Evolutionary conservation across 148 eudicot genomes (phyloP).

Genomic region (Camellia granthamiana): DNA sequence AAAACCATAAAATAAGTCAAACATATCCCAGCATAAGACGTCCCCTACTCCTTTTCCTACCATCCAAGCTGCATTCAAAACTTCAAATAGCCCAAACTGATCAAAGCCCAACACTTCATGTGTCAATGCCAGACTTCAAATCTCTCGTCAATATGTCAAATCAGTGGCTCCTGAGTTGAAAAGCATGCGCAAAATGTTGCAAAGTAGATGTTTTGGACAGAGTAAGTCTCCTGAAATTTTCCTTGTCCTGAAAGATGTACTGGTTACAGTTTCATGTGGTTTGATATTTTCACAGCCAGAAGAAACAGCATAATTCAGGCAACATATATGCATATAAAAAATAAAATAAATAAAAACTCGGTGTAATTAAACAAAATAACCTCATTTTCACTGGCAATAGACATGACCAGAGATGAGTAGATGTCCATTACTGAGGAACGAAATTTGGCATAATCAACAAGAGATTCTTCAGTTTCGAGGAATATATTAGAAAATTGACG

Average conservation of each 20-base stretch:
- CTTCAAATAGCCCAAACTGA: too few relatives aligned
- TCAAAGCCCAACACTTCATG: too few relatives aligned
- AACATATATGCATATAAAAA: not conserved
- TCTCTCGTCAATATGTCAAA: not conserved
- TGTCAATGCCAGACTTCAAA: too few relatives aligned
- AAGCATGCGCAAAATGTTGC: too few relatives aligned
- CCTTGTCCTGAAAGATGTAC: not conserved
- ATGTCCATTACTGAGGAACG: not conserved
- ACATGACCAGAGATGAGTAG: not conserved
- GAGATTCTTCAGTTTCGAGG: constrained; percentile 1
- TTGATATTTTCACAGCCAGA: not conserved
- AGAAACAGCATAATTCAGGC: not conserved
- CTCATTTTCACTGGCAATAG: not conserved
- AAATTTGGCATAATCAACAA: not conserved
- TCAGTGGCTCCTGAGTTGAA: too few relatives aligned
- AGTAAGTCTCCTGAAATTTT: not conserved
- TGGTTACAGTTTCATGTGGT: not conserved
- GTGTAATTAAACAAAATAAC: not conserved
- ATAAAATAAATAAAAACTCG: not conserved
- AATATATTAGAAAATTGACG: not conserved
- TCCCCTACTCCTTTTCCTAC: too few relatives aligned
- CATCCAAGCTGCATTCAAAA: too few relatives aligned
- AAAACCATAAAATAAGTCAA: too few relatives aligned
- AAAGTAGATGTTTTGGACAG: not conserved
- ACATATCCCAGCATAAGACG: too few relatives aligned